Evolutionary conservation across 345 rosid genomes (phyloP), one percentile per base, ranked within the genome.

Genomic region (Arabidopsis thaliana): DNA sequence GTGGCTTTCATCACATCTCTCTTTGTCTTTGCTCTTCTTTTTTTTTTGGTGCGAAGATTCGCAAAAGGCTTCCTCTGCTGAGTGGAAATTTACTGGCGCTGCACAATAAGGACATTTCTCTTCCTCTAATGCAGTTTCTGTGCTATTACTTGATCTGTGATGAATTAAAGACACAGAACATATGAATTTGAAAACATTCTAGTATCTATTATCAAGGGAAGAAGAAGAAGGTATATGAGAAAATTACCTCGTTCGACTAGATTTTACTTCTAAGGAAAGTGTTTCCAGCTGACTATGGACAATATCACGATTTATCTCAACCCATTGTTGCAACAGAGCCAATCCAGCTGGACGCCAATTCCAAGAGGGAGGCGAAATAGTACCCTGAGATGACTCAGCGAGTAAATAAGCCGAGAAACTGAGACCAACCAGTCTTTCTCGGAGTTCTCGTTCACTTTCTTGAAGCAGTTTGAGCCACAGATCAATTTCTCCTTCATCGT

Each of bases 401-500:
- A 33, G 75, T 28, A 78, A 61, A 65, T 78, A 78, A 64, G 97
- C 84, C 63, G 86, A 80, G 71, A 90, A 82, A 69, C 85, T 82
- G 69, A 89, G 76, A 72, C 85, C 79, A 72, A 92, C 81, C 61
- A 92, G 85, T 76, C 97, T 88, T 77, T 85, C 87, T 2, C 88
- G 90, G n/a, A 95, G 93, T 82, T 95, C 94, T 73, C 65, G 82
- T 85, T 95, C 99, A 62, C 90, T 84, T 59, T 85, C 87, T 30
- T 69, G 75, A 52, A 89, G 86, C 45, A 92, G 75, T 67, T 81
- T 83, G 75, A 87, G 77, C 97, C 99, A 89, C 23, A 80, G 49
- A 50, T 78, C 85, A 84, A 76, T 81, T 23, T 77, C 84, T 50
- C 73, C 72, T 44, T 76, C 65, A 63, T 62, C 76, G 24, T 41